These are phyloP conservation scores for Gnaphalium uliginosum DNA, from an alignment of 129 eudicot genomes.

Conservation along the genomic window DNA sequence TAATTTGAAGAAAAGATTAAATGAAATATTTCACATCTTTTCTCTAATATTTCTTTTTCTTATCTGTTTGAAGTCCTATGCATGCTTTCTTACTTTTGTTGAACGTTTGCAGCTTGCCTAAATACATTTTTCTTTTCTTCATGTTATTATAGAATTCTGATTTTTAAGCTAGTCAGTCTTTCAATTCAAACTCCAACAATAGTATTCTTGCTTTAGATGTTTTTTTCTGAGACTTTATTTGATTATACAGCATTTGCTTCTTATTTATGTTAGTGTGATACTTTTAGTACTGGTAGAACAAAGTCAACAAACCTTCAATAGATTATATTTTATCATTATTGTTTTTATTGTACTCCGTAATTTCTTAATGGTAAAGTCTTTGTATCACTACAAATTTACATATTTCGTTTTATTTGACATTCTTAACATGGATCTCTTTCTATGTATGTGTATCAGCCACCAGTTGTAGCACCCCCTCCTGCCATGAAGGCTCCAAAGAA, in stretches of 20 bases:
- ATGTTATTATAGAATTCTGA: background rate
- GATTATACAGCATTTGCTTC: too few species aligned
- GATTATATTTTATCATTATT: too few species aligned
- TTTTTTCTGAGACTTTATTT: background rate
- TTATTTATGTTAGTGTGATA: too few species aligned
- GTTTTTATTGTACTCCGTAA: background rate
- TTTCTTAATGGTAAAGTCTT: background rate
- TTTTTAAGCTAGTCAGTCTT: background rate
- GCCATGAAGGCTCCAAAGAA: slow-evolving; percentile 67
- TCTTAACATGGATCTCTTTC: background rate
- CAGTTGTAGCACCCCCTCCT: slow-evolving; percentile 56
- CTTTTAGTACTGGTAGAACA: background rate
- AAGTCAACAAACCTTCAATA: background rate
- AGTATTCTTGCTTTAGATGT: background rate
- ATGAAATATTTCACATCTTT: background rate
- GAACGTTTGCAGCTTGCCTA: background rate
- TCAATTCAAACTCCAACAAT: background rate
- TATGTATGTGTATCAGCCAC: slow-evolving; percentile 47
- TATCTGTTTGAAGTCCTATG: background rate
- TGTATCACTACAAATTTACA: background rate
- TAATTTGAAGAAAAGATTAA: background rate
- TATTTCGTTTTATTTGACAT: background rate
- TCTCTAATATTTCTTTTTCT: background rate
- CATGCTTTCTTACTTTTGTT: background rate
- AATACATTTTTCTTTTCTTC: background rate